Evolutionary conservation across 2,329 filamentous ascomycete genomes (phyloP), one percentile per base, ranked within the genome.

Genomic region (Sclerotinia trifoliorum): DNA sequence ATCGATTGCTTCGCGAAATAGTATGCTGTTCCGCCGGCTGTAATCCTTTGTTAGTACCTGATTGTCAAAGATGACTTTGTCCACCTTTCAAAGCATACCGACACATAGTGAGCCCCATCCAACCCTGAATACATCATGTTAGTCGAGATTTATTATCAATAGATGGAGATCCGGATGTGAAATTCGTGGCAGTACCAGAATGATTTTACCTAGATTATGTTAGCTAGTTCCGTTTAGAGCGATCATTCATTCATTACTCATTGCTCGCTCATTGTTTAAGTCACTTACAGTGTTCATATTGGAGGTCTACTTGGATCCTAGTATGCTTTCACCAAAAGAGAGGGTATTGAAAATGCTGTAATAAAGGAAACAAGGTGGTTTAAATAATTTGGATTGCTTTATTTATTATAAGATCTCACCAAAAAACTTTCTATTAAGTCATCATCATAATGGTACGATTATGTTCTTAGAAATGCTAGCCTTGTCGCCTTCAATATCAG

Each of bases 1-100:
- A 99, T 96, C 79, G 89, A 90, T 77, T 88, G 86, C 85, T 99
- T 99, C 72, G 95, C 95, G 79, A 97, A 97, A 83, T 92, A 93
- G 84, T 98, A 99, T 76, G 94, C 93, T 71, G 90, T 92, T 73
- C 88, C 95, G 77, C 94, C 95, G 73, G 94, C 93, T 93, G 77
- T 70, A 61, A 49, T 29, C 49, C 21, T 44, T 48, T 26, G 44
- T 67, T 17, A 67, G 65, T 29, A 63, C 35, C 39, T n/a, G 24
- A 57, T 58, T 11, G 63, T 76, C 57, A 69, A 51, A 39, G 39
- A 39, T 21, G 44, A 49, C 46, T 24, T 13, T 35, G 19, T 24
- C 29, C 35, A 29, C 15, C 54, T 63, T n/a, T 26, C 42, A 52
- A 60, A 42, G 77, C 88, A 69, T 86, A 93, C 91, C 93, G 75